These are phyloP conservation scores for Inosperma sp. DNA, from an alignment of 768 basidiomycete genomes.

Conservation along the genomic window DNA sequence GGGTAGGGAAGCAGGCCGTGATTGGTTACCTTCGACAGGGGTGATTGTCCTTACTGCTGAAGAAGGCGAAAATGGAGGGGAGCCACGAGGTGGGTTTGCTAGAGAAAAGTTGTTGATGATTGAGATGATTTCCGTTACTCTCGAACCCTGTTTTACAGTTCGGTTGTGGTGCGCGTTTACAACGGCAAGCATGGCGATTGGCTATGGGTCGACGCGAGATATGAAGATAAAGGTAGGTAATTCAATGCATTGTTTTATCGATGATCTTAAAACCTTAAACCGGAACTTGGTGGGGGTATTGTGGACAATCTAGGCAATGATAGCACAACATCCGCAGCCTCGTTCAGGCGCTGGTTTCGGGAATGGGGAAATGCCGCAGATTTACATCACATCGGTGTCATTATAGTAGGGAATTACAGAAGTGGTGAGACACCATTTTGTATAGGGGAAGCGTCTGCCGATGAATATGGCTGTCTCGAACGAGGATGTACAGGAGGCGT, in stretches of 20 bases:
- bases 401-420: conserved; percentile 11
- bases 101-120: neutral
- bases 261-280: too few species aligned
- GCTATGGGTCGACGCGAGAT: conserved; percentile 52
- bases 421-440: conserved; percentile 10
- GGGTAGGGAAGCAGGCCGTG: conserved; percentile 18
- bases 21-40: conserved; percentile 48
- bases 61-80: conserved; percentile 5
- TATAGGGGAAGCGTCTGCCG: neutral
- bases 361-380: conserved; percentile 31
- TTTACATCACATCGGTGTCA: conserved; percentile 53
- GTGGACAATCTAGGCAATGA: conserved; percentile 29
- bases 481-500: conserved; percentile 18
- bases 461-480: conserved; percentile 3
- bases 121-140: neutral
- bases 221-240: conserved; percentile 57
- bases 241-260: too few species aligned
- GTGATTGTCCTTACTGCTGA: conserved; percentile 55
- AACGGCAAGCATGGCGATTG: conserved; percentile 76
- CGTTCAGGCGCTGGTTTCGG: conserved; percentile 6
- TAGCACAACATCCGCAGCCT: conserved; percentile 38
- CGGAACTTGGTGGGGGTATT: too few species aligned
- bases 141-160: conserved; percentile 33
- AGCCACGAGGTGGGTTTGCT: conserved; percentile 9
- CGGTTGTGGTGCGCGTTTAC: conserved; percentile 84